A percentile compares a stretch with the other conserved stretches of the same genome.
Evolutionary conservation across 2,329 filamentous ascomycete species (phyloP).

Genomic region (Calcarisporium arbuscula): DNA sequence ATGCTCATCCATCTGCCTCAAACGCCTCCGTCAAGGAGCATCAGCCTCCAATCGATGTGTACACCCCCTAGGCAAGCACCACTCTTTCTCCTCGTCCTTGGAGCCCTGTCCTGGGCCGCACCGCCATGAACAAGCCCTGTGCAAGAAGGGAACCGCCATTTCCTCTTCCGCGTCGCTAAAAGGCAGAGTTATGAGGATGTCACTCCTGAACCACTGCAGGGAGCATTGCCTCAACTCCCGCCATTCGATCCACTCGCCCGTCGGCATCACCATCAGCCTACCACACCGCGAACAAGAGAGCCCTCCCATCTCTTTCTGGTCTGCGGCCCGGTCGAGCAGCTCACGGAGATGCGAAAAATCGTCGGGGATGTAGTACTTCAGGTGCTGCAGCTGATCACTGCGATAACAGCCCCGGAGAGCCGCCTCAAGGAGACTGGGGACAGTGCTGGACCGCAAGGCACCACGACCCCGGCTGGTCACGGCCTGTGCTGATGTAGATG

Average conservation of each 20-base stretch:
- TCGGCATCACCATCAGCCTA: slow-evolving; percentile 41
- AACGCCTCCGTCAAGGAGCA: no score
- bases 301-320: slow-evolving; percentile 41
- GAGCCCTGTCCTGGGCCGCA: slow-evolving; percentile 35
- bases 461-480: slow-evolving; percentile 8
- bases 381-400: slow-evolving; percentile 34
- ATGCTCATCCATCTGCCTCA: no score
- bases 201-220: slow-evolving; percentile 1
- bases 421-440: slow-evolving; percentile 46
- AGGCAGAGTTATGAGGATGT: no score
- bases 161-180: slow-evolving; percentile 26
- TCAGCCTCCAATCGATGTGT: slow-evolving; percentile 8
- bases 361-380: slow-evolving; percentile 36
- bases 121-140: slow-evolving; percentile 43
- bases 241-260: slow-evolving; percentile 59
- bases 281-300: slow-evolving; percentile 46
- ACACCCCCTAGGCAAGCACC: slow-evolving; percentile 16
- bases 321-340: slow-evolving; percentile 32
- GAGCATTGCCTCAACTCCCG: slow-evolving; percentile 32
- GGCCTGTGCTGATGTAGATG: slow-evolving; percentile 1
- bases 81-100: slow-evolving; percentile 4
- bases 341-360: slow-evolving; percentile 32
- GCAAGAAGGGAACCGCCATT: slow-evolving; percentile 38
- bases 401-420: slow-evolving; percentile 41
- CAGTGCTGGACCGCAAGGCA: slow-evolving; percentile 21